Percentiles rank a stretch among this genome's conserved stretches.
Evolutionary conservation across 2,329 filamentous ascomycete genomes (phyloP).

Genomic region (Colletotrichum tropicicola): DNA sequence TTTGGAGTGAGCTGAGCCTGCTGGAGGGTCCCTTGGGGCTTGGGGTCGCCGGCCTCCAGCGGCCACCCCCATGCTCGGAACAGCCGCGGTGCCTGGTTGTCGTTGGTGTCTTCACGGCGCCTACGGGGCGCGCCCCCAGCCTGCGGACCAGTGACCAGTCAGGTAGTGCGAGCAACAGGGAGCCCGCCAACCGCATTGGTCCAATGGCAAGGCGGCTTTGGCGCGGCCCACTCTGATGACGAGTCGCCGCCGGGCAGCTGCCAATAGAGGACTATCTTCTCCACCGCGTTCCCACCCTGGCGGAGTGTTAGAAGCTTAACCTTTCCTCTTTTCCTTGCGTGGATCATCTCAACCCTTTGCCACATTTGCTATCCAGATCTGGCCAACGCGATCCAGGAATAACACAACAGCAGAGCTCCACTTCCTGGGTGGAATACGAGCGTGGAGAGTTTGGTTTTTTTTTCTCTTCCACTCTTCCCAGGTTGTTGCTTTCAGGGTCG

Average conservation of each 20-base stretch:
- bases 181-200: too few species aligned
- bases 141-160: background rate
- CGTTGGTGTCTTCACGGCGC: too few species aligned
- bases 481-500: background rate
- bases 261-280: slow-evolving; percentile 10
- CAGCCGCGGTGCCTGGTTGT: slow-evolving; percentile 12
- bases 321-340: slow-evolving; percentile 15
- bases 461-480: background rate
- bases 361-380: slow-evolving; percentile 11
- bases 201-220: slow-evolving; percentile 5
- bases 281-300: background rate
- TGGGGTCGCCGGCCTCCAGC: background rate
- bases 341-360: slow-evolving; percentile 10
- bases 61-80: background rate
- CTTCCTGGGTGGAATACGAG: slow-evolving; percentile 23
- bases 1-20: slow-evolving; percentile 20
- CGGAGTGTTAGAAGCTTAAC: slow-evolving; percentile 30
- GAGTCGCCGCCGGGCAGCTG: background rate
- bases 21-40: background rate
- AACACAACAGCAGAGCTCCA: slow-evolving; percentile 6
- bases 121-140: background rate
- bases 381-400: slow-evolving; percentile 25
- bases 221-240: slow-evolving; percentile 7
- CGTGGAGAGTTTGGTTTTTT: slow-evolving; percentile 1
- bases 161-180: background rate